Base-by-base conservation (phyloP, 2,329 filamentous ascomycete genomes). In the Colletotrichum magnum region DNA sequence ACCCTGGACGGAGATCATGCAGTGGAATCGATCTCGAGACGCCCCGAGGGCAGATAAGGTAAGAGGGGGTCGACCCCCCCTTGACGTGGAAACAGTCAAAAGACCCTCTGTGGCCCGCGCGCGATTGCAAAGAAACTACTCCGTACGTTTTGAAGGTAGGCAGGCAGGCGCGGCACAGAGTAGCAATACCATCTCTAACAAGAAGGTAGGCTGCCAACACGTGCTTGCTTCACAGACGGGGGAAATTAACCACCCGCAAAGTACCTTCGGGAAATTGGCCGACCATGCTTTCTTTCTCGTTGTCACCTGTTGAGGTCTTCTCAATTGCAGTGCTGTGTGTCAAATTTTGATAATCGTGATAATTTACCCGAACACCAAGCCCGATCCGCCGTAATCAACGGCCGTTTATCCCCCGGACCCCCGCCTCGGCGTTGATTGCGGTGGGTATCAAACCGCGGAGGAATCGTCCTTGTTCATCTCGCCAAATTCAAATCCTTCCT, bases 1-100 rank as follows among this genome's bases (percentile, higher is more conserved):
- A 26, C 58, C 64, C 64, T 9, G n/a, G 58, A 48, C 51, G 58
- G 43, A 63, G 64, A 67, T 63, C 64, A 67, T 67, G 58, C 64
- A 57, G 18, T 28, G 24, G 6, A 16, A 51, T 28, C 51, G 64
- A 65, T 65, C 43, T 65, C 54, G 28, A 65, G 24, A 59, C 28
- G 58, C 21, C 21, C 51, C 41, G 45, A 43, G 57, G n/a, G 64
- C 21, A 67, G 48, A 59, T 53, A 48, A 56, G 32, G 48, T 48
- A 48, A 15, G 47, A 48, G 58, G 51, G 26, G 28, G 4, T 32
- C 28, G 28, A 32, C 5, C 5, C 16, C 43, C 61, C 36, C 50
- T 45, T 43, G 50, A 32, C 28, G 21, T 24, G 21, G 21, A 32
- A 32, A 32, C 32, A 43, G 58, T 12, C 64, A 32, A 32, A 32